phyloP scores from a whole-genome alignment of 768 basidiomycete genomes.

The Russula ochroleuca region DNA sequence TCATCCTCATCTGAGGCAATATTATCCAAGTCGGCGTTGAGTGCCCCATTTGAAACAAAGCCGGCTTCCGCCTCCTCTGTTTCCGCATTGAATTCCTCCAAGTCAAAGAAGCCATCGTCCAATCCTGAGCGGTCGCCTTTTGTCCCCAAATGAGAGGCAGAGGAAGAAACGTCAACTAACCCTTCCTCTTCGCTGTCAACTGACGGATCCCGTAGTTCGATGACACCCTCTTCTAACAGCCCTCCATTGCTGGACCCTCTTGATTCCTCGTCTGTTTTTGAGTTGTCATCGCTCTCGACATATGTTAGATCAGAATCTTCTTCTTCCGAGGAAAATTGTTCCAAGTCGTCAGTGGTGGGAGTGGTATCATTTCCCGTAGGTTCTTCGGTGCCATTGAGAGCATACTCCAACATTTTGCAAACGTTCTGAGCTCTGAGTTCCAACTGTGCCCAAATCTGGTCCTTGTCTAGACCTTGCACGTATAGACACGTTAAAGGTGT shows the following conservation, averaged over 20 bases:
- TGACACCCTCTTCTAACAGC: conserved; percentile 30
- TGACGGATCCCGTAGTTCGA: conserved; percentile 24
- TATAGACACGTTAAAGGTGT: conserved; percentile 79
- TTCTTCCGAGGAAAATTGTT: conserved; percentile 33
- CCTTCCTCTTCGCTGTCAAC: conserved; percentile 25
- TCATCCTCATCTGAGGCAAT: conserved; percentile 49
- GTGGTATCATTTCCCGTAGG: conserved; percentile 34
- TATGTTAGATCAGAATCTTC: conserved; percentile 26
- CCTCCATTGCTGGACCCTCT: conserved; percentile 29
- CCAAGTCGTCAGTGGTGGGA: conserved; percentile 29
- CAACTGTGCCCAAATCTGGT: conserved; percentile 92
- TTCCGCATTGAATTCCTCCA: conserved; percentile 83
- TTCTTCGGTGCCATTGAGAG: conserved; percentile 51
- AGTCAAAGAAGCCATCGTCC: conserved; percentile 88
- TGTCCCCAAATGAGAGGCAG: conserved; percentile 26
- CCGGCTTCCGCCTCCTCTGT: conserved; percentile 73
- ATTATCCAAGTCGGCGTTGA: conserved; percentile 49
- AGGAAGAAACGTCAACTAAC: neutral
- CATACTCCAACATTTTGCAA: conserved; percentile 61
- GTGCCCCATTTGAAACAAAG: conserved; percentile 54
- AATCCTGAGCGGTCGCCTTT: conserved; percentile 45
- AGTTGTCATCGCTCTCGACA: conserved; percentile 26
- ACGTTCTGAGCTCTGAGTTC: conserved; percentile 74
- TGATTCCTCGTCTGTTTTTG: conserved; percentile 34
- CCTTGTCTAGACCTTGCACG: conserved; percentile 71